Evolutionary conservation across 2,329 filamentous ascomycete species (phyloP).

Genomic region (Dissoconium aciculare): DNA sequence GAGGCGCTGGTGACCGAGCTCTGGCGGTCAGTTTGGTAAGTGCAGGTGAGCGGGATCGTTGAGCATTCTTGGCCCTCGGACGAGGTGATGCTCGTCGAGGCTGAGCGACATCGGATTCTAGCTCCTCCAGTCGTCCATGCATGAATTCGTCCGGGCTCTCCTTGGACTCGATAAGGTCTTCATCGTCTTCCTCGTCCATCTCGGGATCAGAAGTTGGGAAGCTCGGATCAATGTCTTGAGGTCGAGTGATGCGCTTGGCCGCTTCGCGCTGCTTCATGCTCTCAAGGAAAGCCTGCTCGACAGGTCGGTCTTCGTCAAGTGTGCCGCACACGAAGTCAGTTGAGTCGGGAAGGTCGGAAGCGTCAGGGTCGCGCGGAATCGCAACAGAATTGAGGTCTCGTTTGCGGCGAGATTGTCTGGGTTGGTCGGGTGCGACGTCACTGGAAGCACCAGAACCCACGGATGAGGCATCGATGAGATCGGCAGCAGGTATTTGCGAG

Average conservation of each 20-base stretch:
- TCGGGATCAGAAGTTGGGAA: conserved; percentile 93
- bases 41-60: conserved; percentile 28
- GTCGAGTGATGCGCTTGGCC: conserved; percentile 65
- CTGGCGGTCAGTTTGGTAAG: conserved; percentile 23
- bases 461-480: conserved; percentile 39
- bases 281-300: conserved; percentile 87
- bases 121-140: conserved; percentile 37
- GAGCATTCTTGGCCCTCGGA: conserved; percentile 7
- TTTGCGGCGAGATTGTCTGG: conserved; percentile 6
- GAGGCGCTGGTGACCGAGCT: conserved; percentile 13
- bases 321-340: conserved; percentile 99
- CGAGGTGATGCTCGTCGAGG: conserved; percentile 24
- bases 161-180: conserved; percentile 41
- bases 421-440: conserved; percentile 10
- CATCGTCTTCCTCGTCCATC: conserved; percentile 59
- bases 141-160: conserved; percentile 53
- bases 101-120: conserved; percentile 23
- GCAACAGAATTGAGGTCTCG: conserved; percentile 20
- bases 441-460: conserved; percentile 35
- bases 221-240: conserved; percentile 95
- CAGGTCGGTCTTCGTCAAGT: conserved; percentile 79
- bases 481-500: conserved; percentile 28
- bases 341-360: conserved; percentile 78
- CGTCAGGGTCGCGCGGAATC: conserved; percentile 13
- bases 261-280: conserved; percentile 68